phyloP scores from a whole-genome alignment of 2,329 filamentous ascomycete genomes.

The Ophiostoma ulmi region DNA sequence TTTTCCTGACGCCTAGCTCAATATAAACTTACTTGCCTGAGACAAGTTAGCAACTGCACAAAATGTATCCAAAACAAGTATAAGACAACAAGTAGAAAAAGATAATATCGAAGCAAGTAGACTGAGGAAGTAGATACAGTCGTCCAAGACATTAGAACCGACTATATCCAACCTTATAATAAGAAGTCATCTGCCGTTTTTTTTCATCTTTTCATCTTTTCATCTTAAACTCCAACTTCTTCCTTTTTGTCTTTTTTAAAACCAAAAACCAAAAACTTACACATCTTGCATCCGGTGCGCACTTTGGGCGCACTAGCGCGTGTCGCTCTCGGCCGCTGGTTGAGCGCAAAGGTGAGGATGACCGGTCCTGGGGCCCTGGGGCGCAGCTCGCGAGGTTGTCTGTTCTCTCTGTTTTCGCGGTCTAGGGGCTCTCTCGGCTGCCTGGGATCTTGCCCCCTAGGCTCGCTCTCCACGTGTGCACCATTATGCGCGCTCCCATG shows the following conservation, averaged over 20 bases:
- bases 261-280: slow-evolving; percentile 22
- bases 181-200: neutral
- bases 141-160: neutral
- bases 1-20: neutral
- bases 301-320: slow-evolving; percentile 32
- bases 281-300: slow-evolving; percentile 32
- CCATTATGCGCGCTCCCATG: neutral
- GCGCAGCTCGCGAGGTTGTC: neutral
- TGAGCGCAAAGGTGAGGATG: slow-evolving; percentile 33
- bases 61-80: neutral
- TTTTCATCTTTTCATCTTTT: neutral
- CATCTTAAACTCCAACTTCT: too few relatives aligned
- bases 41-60: neutral
- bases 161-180: neutral
- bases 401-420: neutral
- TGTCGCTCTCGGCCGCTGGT: slow-evolving; percentile 32
- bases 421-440: neutral
- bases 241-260: too few relatives aligned
- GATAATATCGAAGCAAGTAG: neutral
- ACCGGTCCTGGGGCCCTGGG: neutral
- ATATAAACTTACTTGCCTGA: slow-evolving; percentile 10
- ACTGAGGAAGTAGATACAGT: neutral
- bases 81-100: slow-evolving; percentile 4
- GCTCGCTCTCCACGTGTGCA: neutral
- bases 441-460: neutral